phyloP scores from a whole-genome alignment of 371 early-diverging fungal species.

The Furculomyces boomerangus region DNA sequence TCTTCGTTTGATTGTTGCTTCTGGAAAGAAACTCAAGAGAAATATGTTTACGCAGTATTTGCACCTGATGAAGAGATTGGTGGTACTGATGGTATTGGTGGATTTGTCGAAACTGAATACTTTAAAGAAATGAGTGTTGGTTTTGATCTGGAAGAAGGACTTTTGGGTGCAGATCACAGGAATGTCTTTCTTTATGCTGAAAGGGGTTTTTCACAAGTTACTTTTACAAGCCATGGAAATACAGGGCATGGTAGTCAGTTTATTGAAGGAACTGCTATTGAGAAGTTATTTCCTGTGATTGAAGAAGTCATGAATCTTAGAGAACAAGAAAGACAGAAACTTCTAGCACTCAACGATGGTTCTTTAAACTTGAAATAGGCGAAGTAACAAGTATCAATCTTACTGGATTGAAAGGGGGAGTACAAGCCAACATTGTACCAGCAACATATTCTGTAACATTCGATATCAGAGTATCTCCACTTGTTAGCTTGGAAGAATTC shows the following conservation, averaged over 20 bases:
- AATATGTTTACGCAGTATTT: slow-evolving; percentile 45
- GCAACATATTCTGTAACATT: slow-evolving; percentile 35
- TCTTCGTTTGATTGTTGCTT: slow-evolving; percentile 32
- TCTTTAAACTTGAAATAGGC: slow-evolving; percentile 31
- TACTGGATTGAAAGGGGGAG: slow-evolving; percentile 38
- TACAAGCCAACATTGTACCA: slow-evolving; percentile 51
- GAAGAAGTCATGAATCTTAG: slow-evolving; percentile 36
- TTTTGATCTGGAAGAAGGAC: slow-evolving; percentile 61
- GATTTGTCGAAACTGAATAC: slow-evolving; percentile 32
- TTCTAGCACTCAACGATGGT: slow-evolving; percentile 6
- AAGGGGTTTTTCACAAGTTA: slow-evolving; percentile 21
- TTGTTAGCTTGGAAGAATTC: slow-evolving; percentile 32
- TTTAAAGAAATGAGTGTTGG: slow-evolving; percentile 48
- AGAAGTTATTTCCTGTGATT: slow-evolving; percentile 36
- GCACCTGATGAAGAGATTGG: slow-evolving; percentile 75
- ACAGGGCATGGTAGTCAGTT: slow-evolving; percentile 68
- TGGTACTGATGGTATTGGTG: slow-evolving; percentile 50
- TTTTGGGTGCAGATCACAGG: slow-evolving; percentile 31
- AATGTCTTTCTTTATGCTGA: slow-evolving; percentile 59
- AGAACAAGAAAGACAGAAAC: slow-evolving; percentile 26
- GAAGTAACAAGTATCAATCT: slow-evolving; percentile 62
- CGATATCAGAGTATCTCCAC: slow-evolving; percentile 52
- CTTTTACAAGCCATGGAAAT: slow-evolving; percentile 28
- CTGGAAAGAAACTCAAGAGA: slow-evolving; percentile 30
- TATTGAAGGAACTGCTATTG: slow-evolving; percentile 40